Base-by-base conservation (phyloP, 306 rosid genomes). In the Ochetophila trinervis region DNA sequence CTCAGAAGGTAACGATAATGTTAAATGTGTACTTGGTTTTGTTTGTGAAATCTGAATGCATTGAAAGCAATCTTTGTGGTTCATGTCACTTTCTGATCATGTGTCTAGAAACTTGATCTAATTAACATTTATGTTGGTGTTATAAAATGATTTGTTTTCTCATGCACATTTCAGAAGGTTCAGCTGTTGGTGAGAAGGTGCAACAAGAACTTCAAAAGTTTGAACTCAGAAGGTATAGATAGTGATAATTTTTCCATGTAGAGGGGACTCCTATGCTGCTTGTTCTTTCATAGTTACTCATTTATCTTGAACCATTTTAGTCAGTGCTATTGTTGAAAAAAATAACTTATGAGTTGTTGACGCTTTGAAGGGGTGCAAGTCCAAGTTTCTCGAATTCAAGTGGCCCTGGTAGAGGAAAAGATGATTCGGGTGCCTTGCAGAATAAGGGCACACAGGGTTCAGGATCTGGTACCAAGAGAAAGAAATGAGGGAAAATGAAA, bases 401-500 rank as follows among this genome's bases (percentile, higher is more conserved):
- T 52, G 77, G 83, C n/a, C 86, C 82, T 59, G 88, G 96, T 59
- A 83, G 90, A 69, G 90, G 90, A 48, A 83, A 63, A 86, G 91
- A 86, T 65, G 87, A 78, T 70, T 75, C 92, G 3, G 50, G 74
- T 27, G 73, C 88, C 21, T 54, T 72, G 0, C 83, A 75, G 83
- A 89, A 85, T 84, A 86, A 67, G 36, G 69, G 65, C 12, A 83
- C 88, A 8, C 89, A 77, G 68, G 80, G 87, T 74, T 73, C 93
- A 21, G 91, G 85, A 54, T 56, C 84, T 44, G 68, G 87, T 67
- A 60, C 89, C 19, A 87, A 89, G 85, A 86, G 98, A 79, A 93
- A 90, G 80, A 84, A 94, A 78, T 87, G 86, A 92, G 64, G 54
- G 59, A 44, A 56, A 60, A 17, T 61, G 56, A 15, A 47, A 58